Percentiles rank a stretch among this genome's conserved stretches.
phyloP scores from a whole-genome alignment of 139 green algal genomes.

The Coccomyxa sp. region DNA sequence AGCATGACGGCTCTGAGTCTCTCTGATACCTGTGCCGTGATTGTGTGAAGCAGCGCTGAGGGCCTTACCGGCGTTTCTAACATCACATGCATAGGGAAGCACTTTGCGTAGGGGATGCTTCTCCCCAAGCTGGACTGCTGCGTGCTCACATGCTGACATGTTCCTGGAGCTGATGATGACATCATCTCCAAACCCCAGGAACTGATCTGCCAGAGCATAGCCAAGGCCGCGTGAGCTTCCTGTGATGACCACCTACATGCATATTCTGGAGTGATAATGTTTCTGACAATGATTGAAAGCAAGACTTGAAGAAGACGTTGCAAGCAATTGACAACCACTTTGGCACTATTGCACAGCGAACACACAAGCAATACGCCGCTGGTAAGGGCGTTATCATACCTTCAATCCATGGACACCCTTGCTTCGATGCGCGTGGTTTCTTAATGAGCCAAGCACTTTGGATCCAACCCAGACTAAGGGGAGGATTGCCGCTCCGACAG shows the following conservation, averaged over 20 bases:
- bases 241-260: constrained; percentile 38
- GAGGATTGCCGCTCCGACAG: constrained; percentile 2
- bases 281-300: no score
- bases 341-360: no score
- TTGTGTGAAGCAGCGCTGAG: no score
- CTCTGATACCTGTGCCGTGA: no score
- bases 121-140: constrained; percentile 1
- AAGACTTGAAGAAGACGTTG: no score
- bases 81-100: constrained; percentile 28
- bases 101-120: constrained; percentile 24
- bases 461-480: constrained; percentile 12
- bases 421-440: not conserved
- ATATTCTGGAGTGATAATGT: no score
- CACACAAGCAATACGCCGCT: no score
- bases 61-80: constrained; percentile 5
- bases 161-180: constrained; percentile 46
- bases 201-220: constrained; percentile 50
- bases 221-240: constrained; percentile 43
- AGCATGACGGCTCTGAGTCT: no score
- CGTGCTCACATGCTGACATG: constrained; percentile 10
- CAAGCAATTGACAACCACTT: no score
- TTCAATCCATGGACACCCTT: not conserved
- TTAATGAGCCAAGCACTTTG: not conserved
- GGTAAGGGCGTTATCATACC: not conserved
- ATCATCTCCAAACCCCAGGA: constrained; percentile 49